Evolutionary conservation across 2,329 filamentous ascomycete species (phyloP).

Genomic region (Macroventuria anomochaeta): DNA sequence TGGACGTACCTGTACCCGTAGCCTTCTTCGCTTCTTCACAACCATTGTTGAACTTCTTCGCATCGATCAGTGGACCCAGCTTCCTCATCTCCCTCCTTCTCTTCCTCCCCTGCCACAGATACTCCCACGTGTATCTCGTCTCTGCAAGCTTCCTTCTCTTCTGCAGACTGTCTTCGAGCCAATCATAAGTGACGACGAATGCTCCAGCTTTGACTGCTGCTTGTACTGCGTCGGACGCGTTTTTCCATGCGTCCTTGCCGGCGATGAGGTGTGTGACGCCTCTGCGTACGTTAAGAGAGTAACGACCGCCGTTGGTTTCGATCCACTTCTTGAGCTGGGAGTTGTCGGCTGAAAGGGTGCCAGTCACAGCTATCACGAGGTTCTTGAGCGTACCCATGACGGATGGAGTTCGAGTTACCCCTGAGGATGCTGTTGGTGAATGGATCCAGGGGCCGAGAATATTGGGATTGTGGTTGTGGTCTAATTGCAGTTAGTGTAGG

Average conservation of each 20-base stretch:
- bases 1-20: slow-evolving; percentile 49
- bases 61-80: slow-evolving; percentile 33
- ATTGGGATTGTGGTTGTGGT: neutral
- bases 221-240: slow-evolving; percentile 46
- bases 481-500: neutral
- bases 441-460: neutral
- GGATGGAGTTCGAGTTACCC: neutral
- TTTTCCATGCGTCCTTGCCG: slow-evolving; percentile 66
- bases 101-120: slow-evolving; percentile 38
- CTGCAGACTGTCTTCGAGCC: slow-evolving; percentile 58
- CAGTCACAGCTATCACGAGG: slow-evolving; percentile 63
- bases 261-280: slow-evolving; percentile 76
- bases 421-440: neutral
- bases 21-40: slow-evolving; percentile 39
- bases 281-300: slow-evolving; percentile 58
- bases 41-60: slow-evolving; percentile 40
- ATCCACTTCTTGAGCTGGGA: slow-evolving; percentile 72
- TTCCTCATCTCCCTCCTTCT: slow-evolving; percentile 39
- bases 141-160: slow-evolving; percentile 41
- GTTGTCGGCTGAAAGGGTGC: slow-evolving; percentile 58
- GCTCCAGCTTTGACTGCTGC: slow-evolving; percentile 27
- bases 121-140: slow-evolving; percentile 44
- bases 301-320: slow-evolving; percentile 65
- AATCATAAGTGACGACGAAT: slow-evolving; percentile 52
- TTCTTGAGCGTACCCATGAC: slow-evolving; percentile 57